Base-by-base conservation (phyloP, 768 basidiomycete species). In the Amanita phalloides region DNA sequence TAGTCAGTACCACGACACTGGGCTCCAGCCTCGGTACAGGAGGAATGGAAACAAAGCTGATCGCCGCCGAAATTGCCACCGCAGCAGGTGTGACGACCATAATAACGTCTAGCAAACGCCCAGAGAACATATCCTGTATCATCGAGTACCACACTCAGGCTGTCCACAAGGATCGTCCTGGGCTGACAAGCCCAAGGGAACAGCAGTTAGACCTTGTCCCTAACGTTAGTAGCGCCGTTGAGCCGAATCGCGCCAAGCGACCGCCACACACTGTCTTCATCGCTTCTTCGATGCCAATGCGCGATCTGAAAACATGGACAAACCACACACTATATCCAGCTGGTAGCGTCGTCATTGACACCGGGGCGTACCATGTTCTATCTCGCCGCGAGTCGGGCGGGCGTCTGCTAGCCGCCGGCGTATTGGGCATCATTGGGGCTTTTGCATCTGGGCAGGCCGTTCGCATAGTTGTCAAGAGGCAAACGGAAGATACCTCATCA, bases 21-120 rank as follows among this genome's bases (percentile, higher is more conserved):
- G 96, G 96, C 0, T 94, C 91, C 1, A 90, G 79, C 57, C 76
- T 99, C 9, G 96, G 96, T 0, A 98, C 96, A 1, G 96, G 96
- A 0, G 96, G 96, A 3, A 98, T 98, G 96, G 93, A 96, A 67
- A 99, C 96, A 2, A 99, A 98, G 62, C 79, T 98, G 58, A 96
- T 98, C 57, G 96, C 96, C 1, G 95, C 96, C 0, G 96, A 99
- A 61, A 91, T 99, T 28, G 93, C 95, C 4, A 95, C 90, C 0
- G 93, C 84, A 0, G 95, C 94, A 0, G 96, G 96, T 6, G 92
- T 95, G 30, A 83, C 89, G 4, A 96, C 95, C 0, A 75, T 97
- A 41, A 89, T 99, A 60, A 82, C 85, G 44, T 86, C 89, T 20
- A 93, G 90, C 67, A 86, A 83, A 58, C 71, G 76, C 23, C 89